Conservation (phyloP, 371 early-diverging fungal species). For the Mucor indicus region DNA sequence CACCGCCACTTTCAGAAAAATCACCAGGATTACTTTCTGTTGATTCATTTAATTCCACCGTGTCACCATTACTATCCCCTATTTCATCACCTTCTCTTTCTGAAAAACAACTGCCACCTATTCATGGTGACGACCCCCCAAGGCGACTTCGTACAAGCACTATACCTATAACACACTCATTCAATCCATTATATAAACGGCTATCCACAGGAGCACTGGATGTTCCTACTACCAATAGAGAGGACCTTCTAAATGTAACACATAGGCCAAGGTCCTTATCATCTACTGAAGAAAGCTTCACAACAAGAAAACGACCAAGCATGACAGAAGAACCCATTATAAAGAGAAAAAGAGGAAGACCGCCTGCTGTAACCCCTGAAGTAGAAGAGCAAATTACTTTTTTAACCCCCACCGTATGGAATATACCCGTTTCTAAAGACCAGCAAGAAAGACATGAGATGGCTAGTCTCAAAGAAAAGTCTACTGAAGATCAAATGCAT, state of each 20-base stretch:
- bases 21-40: constrained; percentile 4
- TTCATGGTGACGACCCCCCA: constrained; percentile 19
- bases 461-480: constrained; percentile 4
- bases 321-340: constrained; percentile 29
- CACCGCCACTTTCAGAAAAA: not conserved
- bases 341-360: constrained; percentile 42
- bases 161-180: not conserved
- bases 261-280: no score
- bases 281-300: not conserved
- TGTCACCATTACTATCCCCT: constrained; percentile 18
- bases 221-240: no score
- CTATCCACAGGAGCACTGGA: no score
- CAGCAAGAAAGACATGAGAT: constrained; percentile 8
- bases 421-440: constrained; percentile 15
- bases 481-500: constrained; percentile 1
- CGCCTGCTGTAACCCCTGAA: constrained; percentile 27
- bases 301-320: not conserved
- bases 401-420: constrained; percentile 42
- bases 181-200: no score
- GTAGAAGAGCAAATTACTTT: constrained; percentile 22
- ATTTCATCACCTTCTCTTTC: constrained; percentile 2
- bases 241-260: no score
- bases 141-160: constrained; percentile 2
- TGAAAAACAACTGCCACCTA: constrained; percentile 6
- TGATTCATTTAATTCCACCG: not conserved